Conservation (phyloP, 768 basidiomycete genomes). For the Asterophora parasitica region DNA sequence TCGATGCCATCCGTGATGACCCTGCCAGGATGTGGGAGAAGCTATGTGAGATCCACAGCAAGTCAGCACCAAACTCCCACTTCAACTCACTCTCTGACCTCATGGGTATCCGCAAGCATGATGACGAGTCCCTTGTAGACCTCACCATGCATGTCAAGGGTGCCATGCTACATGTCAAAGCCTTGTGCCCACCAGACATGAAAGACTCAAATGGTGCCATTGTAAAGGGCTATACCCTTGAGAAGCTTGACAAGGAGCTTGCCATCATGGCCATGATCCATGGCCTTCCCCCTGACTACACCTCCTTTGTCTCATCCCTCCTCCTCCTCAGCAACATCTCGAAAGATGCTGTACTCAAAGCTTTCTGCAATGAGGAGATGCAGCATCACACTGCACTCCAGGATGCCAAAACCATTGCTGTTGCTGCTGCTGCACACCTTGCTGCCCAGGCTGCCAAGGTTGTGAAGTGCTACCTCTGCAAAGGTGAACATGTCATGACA, state of each 20-base stretch:
- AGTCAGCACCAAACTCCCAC: not conserved
- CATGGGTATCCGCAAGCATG: not conserved
- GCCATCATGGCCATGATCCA: slow-evolving; percentile 5
- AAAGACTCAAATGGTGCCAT: not conserved
- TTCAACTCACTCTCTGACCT: not conserved
- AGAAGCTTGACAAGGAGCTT: slow-evolving; percentile 1
- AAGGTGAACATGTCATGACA: not conserved
- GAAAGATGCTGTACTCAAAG: not conserved
- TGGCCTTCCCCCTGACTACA: slow-evolving; percentile 1
- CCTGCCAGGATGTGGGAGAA: not conserved
- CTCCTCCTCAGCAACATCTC: not conserved
- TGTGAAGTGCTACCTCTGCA: not conserved
- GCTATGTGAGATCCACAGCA: not conserved
- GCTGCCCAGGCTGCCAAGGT: not conserved
- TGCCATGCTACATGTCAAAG: not conserved
- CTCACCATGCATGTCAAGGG: not conserved
- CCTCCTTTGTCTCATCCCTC: not conserved
- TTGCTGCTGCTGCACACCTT: not conserved
- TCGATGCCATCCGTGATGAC: not conserved
- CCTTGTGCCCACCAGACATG: not conserved
- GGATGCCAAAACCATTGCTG: not conserved
- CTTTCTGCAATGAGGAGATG: not conserved
- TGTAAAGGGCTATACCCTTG: not conserved
- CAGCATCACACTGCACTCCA: not conserved
- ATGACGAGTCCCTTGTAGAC: not conserved